Evolutionary conservation across 371 early-diverging fungal genomes (phyloP).

Genomic region (Circinella minor): DNA sequence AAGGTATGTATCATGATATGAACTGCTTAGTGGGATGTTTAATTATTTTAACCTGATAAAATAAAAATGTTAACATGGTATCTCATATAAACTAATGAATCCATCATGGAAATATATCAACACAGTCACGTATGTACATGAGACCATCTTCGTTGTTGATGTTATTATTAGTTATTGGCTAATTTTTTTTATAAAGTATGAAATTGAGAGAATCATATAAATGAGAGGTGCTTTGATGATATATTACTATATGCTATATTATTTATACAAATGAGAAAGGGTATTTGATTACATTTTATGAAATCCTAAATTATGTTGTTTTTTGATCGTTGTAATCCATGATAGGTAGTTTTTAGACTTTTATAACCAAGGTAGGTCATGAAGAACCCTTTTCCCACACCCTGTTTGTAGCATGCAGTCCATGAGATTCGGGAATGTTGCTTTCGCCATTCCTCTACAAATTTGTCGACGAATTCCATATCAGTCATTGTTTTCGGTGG

Average conservation of each 20-base stretch:
- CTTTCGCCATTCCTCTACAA: constrained; percentile 1
- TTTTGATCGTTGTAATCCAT: too few species aligned
- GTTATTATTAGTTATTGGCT: neutral
- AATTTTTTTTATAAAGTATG: neutral
- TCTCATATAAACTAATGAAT: neutral
- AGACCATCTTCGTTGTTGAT: neutral
- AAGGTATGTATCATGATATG: too few species aligned
- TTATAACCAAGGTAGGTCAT: neutral
- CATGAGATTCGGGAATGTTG: neutral
- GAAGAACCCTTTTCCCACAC: neutral
- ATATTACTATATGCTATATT: too few species aligned
- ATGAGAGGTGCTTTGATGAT: neutral
- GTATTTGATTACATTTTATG: too few species aligned
- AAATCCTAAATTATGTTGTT: too few species aligned
- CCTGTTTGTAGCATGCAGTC: neutral
- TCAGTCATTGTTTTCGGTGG: neutral
- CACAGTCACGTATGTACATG: neutral
- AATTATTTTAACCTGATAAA: too few species aligned
- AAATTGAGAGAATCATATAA: neutral
- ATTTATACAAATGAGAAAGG: too few species aligned
- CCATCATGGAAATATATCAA: neutral
- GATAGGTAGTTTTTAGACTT: neutral
- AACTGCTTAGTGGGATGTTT: too few species aligned
- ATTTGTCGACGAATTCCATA: neutral
- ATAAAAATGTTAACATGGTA: neutral